Evolutionary conservation across 176 grass and related monocot genomes (phyloP).

Genomic region (Hsuehochloa calcarea): DNA sequence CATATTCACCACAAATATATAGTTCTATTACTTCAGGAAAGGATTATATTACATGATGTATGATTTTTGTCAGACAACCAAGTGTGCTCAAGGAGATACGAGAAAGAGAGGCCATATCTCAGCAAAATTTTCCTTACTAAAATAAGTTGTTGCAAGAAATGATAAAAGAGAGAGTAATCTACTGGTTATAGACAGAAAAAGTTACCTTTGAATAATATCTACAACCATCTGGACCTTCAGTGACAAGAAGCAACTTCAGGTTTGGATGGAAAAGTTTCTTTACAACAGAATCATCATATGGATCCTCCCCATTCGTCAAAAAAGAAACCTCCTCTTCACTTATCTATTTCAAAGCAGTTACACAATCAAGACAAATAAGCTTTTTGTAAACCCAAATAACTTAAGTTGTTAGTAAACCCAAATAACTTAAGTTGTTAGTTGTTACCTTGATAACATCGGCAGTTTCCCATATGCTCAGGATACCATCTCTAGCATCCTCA

Average conservation of each 20-base stretch:
- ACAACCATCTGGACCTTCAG: constrained; percentile 89
- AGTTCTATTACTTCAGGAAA: background rate
- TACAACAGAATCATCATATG: constrained; percentile 87
- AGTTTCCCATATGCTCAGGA: constrained; percentile 85
- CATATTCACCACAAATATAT: constrained; percentile 15
- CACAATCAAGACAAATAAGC: constrained; percentile 28
- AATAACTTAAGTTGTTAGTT: constrained; percentile 6
- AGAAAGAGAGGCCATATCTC: background rate
- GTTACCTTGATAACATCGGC: constrained; percentile 95
- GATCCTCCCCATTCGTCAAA: constrained; percentile 82
- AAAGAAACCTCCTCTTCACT: constrained; percentile 98
- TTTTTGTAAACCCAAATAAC: constrained; percentile 7
- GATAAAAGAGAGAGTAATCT: background rate
- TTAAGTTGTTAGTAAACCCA: constrained; percentile 12
- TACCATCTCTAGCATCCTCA: constrained; percentile 88
- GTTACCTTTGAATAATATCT: constrained; percentile 98
- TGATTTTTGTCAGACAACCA: background rate
- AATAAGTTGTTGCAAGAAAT: constrained; percentile 19
- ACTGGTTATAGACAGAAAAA: background rate
- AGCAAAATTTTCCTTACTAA: background rate
- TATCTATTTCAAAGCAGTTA: constrained; percentile 50
- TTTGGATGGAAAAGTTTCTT: constrained; percentile 87
- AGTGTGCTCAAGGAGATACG: background rate
- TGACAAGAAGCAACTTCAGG: constrained; percentile 89
- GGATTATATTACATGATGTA: background rate